Percentiles rank a stretch among this genome's conserved stretches.
Conservation (phyloP, 2,329 filamentous ascomycete genomes). For the Dothideomycetidae sp. region DNA sequence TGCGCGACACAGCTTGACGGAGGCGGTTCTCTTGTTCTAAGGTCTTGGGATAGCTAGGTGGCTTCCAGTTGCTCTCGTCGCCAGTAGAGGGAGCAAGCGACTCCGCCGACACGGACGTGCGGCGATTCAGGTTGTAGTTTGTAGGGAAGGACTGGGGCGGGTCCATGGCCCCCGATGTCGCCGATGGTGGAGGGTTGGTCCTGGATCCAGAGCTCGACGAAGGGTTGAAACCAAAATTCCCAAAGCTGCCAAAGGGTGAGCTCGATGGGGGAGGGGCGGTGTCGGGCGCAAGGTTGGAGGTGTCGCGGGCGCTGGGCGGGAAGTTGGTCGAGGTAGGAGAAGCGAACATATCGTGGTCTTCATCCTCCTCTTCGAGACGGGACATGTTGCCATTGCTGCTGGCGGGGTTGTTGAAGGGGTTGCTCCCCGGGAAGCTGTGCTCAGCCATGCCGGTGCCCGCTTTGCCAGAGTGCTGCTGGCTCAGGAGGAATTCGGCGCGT, state of each 20-base stretch:
- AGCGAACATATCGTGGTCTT: constrained; percentile 61
- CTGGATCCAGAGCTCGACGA: constrained; percentile 20
- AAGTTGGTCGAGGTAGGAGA: constrained; percentile 50
- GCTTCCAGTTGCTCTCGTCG: constrained; percentile 79
- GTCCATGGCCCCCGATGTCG: constrained; percentile 34
- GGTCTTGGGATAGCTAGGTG: constrained; percentile 73
- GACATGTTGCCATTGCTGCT: constrained; percentile 30
- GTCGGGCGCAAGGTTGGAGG: constrained; percentile 21
- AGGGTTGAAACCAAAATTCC: constrained; percentile 24
- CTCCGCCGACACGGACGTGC: constrained; percentile 93
- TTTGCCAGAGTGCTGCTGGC: constrained; percentile 32
- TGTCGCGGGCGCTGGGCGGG: constrained; percentile 31
- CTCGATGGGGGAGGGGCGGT: constrained; percentile 17
- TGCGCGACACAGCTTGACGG: constrained; percentile 66
- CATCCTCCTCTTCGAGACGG: constrained; percentile 68
- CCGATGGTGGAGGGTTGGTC: constrained; percentile 25
- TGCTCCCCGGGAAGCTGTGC: constrained; percentile 62
- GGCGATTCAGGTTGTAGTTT: constrained; percentile 85
- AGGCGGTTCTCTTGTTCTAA: constrained; percentile 67
- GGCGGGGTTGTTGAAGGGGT: constrained; percentile 51
- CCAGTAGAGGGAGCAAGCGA: constrained; percentile 79
- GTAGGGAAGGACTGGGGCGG: constrained; percentile 59
- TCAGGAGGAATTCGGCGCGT: constrained; percentile 42
- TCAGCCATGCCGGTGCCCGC: constrained; percentile 49
- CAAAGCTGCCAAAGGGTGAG: constrained; percentile 17